Conservation (phyloP, 495 filamentous ascomycete species). For the Talaromyces thailandensis region DNA sequence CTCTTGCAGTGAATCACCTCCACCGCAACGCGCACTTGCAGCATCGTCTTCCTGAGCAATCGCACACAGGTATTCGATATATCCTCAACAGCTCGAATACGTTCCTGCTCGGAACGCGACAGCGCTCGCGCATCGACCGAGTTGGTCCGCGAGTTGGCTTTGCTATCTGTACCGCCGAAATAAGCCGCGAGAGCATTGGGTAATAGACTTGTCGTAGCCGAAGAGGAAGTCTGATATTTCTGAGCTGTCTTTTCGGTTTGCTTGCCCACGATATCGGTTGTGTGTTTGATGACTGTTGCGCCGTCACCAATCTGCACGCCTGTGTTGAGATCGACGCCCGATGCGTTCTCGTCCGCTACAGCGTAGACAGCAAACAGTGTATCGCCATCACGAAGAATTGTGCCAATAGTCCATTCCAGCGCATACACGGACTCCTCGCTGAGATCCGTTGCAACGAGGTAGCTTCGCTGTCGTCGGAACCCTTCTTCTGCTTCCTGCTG, state of each 20-base stretch:
- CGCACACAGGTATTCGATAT: conserved; percentile 74
- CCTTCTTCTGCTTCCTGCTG: conserved; percentile 67
- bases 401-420: conserved; percentile 94
- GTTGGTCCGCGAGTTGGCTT: conserved; percentile 12
- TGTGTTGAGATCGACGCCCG: conserved; percentile 17
- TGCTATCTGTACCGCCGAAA: conserved; percentile 31
- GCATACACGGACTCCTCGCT: conserved; percentile 91
- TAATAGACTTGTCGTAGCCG: conserved; percentile 14
- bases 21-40: conserved; percentile 85
- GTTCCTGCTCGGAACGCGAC: conserved; percentile 63
- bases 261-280: conserved; percentile 48
- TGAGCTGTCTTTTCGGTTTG: conserved; percentile 35
- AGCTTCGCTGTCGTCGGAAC: conserved; percentile 67
- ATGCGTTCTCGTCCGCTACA: conserved; percentile 71
- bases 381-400: conserved; percentile 89
- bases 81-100: conserved; percentile 62
- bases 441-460: conserved; percentile 86
- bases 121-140: conserved; percentile 34
- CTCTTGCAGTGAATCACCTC: conserved; percentile 98
- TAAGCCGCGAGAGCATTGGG: conserved; percentile 23
- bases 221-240: conserved; percentile 13
- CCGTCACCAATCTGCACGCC: conserved; percentile 47
- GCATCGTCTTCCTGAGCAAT: conserved; percentile 75
- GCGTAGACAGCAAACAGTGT: conserved; percentile 88
- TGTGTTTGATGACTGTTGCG: conserved; percentile 61